A percentile compares a stretch with the other conserved stretches of the same genome.
phyloP scores from a whole-genome alignment of 345 rosid species.

The Geranium rotundifolium region DNA sequence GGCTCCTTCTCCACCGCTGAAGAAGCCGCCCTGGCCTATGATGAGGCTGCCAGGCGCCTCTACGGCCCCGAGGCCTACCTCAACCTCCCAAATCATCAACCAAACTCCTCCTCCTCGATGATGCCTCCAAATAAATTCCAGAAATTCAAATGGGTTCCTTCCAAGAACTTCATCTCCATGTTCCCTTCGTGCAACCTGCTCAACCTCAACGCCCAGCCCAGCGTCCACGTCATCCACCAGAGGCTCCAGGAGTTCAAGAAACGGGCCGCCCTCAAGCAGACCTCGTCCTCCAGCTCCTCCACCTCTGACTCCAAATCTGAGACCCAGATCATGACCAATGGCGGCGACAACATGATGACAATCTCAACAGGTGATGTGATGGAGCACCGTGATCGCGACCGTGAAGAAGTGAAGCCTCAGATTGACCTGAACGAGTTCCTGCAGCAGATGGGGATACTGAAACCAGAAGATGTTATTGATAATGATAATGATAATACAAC shows the following conservation, averaged over 20 bases:
- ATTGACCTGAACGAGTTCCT: slow-evolving; percentile 88
- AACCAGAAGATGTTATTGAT: slow-evolving; percentile 24
- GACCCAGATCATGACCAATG: slow-evolving; percentile 6
- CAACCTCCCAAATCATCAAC: slow-evolving; percentile 42
- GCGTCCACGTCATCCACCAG: slow-evolving; percentile 77
- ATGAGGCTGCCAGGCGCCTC: slow-evolving; percentile 20
- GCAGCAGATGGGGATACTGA: slow-evolving; percentile 71
- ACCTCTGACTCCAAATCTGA: slow-evolving; percentile 27
- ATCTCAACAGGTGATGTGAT: slow-evolving; percentile 7
- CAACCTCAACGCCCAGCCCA: slow-evolving; percentile 76
- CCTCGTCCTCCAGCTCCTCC: slow-evolving; percentile 32
- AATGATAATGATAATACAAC: slow-evolving; percentile 14
- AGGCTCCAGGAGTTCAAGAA: slow-evolving; percentile 76
- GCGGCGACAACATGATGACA: slow-evolving; percentile 18
- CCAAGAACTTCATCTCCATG: slow-evolving; percentile 72
- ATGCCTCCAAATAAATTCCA: too few species aligned
- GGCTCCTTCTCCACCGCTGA: slow-evolving; percentile 27
- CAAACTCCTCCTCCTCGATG: slow-evolving; percentile 8
- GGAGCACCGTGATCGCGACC: not conserved
- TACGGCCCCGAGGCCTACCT: slow-evolving; percentile 24
- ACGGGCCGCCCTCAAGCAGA: slow-evolving; percentile 28
- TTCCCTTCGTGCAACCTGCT: slow-evolving; percentile 78
- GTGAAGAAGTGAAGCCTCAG: slow-evolving; percentile 63
- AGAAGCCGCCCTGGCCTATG: slow-evolving; percentile 31
- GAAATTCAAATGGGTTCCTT: slow-evolving; percentile 75